These are phyloP conservation scores for Acrasis kona DNA, from an alignment of 78 protist species.

Conservation along the genomic window DNA sequence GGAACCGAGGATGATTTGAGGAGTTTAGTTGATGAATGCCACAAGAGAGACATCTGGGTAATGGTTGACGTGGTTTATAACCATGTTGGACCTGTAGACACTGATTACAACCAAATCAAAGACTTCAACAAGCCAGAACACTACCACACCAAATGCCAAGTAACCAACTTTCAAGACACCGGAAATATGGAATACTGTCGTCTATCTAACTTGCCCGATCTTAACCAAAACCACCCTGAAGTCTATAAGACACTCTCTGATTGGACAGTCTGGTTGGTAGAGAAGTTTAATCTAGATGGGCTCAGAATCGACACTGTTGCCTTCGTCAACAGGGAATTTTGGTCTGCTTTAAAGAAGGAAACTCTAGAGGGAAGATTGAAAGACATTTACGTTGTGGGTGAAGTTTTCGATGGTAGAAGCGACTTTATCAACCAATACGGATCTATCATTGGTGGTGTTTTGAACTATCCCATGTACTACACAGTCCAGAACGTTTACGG, in stretches of 20 bases:
- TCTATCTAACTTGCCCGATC: slow-evolving; percentile 65
- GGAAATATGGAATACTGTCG: slow-evolving; percentile 58
- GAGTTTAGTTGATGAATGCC: slow-evolving; percentile 32
- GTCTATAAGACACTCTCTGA: slow-evolving; percentile 30
- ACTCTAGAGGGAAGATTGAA: neutral
- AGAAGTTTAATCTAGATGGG: slow-evolving; percentile 58
- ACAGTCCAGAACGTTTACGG: slow-evolving; percentile 44
- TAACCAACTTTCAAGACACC: slow-evolving; percentile 37
- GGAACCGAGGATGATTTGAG: slow-evolving; percentile 53
- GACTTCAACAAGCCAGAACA: slow-evolving; percentile 49
- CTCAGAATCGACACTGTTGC: slow-evolving; percentile 79
- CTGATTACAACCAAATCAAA: slow-evolving; percentile 22
- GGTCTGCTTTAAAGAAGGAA: slow-evolving; percentile 16
- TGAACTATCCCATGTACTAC: slow-evolving; percentile 77
- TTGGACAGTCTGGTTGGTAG: slow-evolving; percentile 41
- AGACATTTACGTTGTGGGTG: slow-evolving; percentile 35
- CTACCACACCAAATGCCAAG: slow-evolving; percentile 61
- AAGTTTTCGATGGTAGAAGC: slow-evolving; percentile 66
- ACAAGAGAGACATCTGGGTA: slow-evolving; percentile 36
- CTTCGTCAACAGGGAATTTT: slow-evolving; percentile 53
- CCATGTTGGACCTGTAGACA: slow-evolving; percentile 55
- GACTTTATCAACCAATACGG: slow-evolving; percentile 46
- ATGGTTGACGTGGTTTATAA: slow-evolving; percentile 74
- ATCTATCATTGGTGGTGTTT: slow-evolving; percentile 34
- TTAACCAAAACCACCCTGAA: slow-evolving; percentile 63